Percentiles rank a stretch among this genome's conserved stretches.
Conservation (phyloP, 257 asterid genomes). For the Petunia secreta region DNA sequence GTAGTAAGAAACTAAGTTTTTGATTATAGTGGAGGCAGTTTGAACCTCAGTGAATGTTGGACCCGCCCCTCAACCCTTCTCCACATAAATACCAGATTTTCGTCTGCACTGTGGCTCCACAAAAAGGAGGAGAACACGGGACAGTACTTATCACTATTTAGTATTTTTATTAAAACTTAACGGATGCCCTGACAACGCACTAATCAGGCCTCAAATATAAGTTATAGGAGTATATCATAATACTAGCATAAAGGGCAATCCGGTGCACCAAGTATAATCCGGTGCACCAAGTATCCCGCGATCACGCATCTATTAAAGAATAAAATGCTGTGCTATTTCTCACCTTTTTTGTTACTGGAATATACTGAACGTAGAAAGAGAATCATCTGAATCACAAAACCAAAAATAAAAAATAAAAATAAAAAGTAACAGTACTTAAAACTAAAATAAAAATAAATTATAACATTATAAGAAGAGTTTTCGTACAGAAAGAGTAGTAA, state of each 20-base stretch:
- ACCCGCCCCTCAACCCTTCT: too few species aligned
- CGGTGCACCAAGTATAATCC: too few species aligned
- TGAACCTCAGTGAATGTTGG: too few species aligned
- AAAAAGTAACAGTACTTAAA: not conserved
- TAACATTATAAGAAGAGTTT: not conserved
- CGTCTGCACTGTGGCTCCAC: too few species aligned
- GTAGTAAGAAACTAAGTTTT: too few species aligned
- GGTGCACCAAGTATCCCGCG: too few species aligned
- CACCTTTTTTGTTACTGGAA: slow-evolving; percentile 47
- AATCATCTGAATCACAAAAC: slow-evolving; percentile 46
- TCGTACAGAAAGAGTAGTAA: slow-evolving; percentile 53
- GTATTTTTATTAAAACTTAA: not conserved
- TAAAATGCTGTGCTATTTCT: not conserved
- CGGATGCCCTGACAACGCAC: not conserved
- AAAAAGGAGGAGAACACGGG: not conserved
- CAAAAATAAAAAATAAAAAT: slow-evolving; percentile 3
- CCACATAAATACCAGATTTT: too few species aligned
- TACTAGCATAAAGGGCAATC: not conserved
- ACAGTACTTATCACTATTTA: not conserved
- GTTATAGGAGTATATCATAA: not conserved
- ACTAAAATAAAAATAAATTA: not conserved
- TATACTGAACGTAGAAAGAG: slow-evolving; percentile 60
- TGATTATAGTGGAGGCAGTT: too few species aligned
- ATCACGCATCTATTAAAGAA: not conserved
- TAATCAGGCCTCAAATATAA: too few species aligned